These are phyloP conservation scores for Sporobolomyces pararoseus DNA, from an alignment of 768 basidiomycete genomes.

Conservation along the genomic window DNA sequence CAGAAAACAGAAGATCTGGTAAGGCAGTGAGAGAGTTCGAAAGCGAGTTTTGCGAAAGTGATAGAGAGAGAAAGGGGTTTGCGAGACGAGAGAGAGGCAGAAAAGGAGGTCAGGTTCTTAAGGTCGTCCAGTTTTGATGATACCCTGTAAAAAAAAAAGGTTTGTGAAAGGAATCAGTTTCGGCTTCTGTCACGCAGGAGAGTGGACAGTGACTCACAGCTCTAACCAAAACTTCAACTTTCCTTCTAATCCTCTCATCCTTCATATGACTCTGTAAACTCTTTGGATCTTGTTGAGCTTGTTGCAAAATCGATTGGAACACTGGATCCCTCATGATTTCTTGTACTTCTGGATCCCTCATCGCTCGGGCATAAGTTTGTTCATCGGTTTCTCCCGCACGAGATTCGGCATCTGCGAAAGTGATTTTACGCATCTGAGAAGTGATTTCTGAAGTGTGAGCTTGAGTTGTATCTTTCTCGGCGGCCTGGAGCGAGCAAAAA, in stretches of 20 bases:
- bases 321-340: conserved; percentile 81
- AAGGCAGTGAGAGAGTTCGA: too few species aligned
- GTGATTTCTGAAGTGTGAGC: conserved; percentile 81
- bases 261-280: conserved; percentile 95
- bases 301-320: conserved; percentile 91
- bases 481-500: conserved; percentile 56
- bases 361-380: conserved; percentile 84
- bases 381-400: conserved; percentile 83
- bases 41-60: too few species aligned
- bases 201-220: conserved; percentile 54
- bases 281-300: conserved; percentile 81
- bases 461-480: conserved; percentile 70
- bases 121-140: conserved; percentile 37
- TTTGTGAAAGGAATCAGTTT: too few species aligned
- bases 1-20: too few species aligned
- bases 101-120: background rate
- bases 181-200: too few species aligned
- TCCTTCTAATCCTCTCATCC: conserved; percentile 47
- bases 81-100: too few species aligned
- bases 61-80: too few species aligned
- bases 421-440: conserved; percentile 71
- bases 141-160: conserved; percentile 10
- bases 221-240: conserved; percentile 78
- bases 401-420: conserved; percentile 72
- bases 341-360: conserved; percentile 83